Percentiles rank a stretch among this genome's conserved stretches.
Conservation (phyloP, 495 filamentous ascomycete genomes). For the Chaetomidium leptoderma region DNA sequence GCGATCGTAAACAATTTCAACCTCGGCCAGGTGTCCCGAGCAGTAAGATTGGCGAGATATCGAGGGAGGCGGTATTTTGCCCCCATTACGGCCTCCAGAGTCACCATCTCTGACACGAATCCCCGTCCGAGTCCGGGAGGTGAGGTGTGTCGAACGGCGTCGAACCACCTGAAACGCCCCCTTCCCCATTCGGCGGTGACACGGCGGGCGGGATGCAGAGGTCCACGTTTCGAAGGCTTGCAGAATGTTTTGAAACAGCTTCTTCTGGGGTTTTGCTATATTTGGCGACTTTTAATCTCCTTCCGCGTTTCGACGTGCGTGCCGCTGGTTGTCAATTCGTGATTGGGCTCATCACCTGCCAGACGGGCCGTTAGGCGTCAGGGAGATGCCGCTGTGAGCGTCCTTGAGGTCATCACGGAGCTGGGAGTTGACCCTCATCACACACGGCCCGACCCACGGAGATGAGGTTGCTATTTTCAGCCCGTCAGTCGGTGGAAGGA, state of each 20-base stretch:
- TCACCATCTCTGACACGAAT: not conserved
- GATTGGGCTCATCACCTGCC: not conserved
- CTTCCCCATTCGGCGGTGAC: not conserved
- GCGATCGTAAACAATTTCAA: not conserved
- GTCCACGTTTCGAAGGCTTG: constrained; percentile 26
- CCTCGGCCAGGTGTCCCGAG: no score
- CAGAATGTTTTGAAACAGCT: constrained; percentile 27
- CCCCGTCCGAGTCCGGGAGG: not conserved
- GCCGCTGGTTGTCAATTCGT: not conserved
- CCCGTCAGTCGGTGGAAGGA: not conserved
- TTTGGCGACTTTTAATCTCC: constrained; percentile 19
- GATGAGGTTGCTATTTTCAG: constrained; percentile 20
- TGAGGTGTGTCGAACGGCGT: not conserved
- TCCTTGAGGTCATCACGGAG: not conserved
- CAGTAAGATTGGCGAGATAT: not conserved
- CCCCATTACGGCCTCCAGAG: not conserved
- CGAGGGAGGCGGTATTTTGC: not conserved
- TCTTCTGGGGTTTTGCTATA: constrained; percentile 13
- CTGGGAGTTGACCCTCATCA: not conserved
- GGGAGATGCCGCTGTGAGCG: not conserved
- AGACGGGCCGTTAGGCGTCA: not conserved
- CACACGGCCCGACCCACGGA: not conserved
- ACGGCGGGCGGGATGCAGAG: constrained; percentile 1
- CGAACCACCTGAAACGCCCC: constrained; percentile 17
- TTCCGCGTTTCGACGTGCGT: constrained; percentile 20